Base-by-base conservation (phyloP, 129 eudicot species). In the Escallonia rubra region DNA sequence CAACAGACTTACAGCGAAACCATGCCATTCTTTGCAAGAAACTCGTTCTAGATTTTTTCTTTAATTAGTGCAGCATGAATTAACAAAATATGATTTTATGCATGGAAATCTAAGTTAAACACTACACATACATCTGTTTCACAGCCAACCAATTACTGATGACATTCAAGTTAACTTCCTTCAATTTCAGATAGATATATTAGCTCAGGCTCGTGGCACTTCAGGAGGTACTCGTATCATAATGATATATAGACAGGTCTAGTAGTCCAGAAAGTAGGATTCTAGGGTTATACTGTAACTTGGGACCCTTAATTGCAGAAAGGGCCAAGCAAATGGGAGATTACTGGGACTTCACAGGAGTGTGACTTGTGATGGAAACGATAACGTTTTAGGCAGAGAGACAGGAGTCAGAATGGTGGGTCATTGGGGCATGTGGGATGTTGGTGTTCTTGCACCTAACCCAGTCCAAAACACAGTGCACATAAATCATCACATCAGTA, bases 401-500 rank as follows among this genome's bases (percentile, higher is more conserved):
- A 50, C 55, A 50, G 10, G 12, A 50, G 10, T 47, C 8, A 5
- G 51, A 47, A 47, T 10, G 8, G 55, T 50, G 55, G 55, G 55
- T 9, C 55, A 50, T 50, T 11, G 55, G 10, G 55, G 55, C 55
- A 50, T 9, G 55, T 50, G 55, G 55, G 55, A 50, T 50, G 55
- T 50, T 50, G 55, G 55, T 50, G 55, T 50, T 50, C 55, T 50
- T 50, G 55, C 12, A 50, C 55, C 55, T 50, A 50, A 50, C 55
- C 11, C 3, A 50, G 12, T n/a, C 10, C 55, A 23, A 23, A 23
- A 23, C 0, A 23, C 34, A 23, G 34, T 23, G 34, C 34, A 23
- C 34, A 23, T 23, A 23, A 23, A 23, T 23, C 34, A 23, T 23
- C 34, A 23, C 34, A 23, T 23, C 34, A 23, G 34, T 23, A 23